Evolutionary conservation across 2,329 filamentous ascomycete species (phyloP), one percentile per base, ranked within the genome.

Genomic region (Calonectria naviculata): DNA sequence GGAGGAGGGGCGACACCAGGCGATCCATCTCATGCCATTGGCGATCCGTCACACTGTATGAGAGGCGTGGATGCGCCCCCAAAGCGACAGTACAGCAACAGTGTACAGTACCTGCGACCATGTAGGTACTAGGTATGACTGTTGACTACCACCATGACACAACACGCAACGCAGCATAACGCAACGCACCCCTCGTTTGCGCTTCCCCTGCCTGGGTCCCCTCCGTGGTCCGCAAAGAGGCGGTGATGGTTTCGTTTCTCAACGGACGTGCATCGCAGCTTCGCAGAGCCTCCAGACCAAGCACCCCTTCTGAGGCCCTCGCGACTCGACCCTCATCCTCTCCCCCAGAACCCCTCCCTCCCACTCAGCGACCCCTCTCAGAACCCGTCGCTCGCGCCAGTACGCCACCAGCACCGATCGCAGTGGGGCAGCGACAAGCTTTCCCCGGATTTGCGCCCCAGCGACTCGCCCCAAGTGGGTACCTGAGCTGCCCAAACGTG

Each of bases 391-490:
- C 74, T 75, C 68, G 65, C 70, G 71, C 71, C 68, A 73, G 68
- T n/a, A 72, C 75, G 74, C 76, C 75, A 74, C 74, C 67, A 71
- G 62, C 62, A 62, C 71, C 76, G 76, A 78, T 78, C 75, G 67
- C 21, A 36, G 80, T 80, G 79, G 79, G 60, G 72, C 77, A 21
- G 3, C 17, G 73, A 78, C 79, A 79, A 79, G 79, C 79, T 81
- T 81, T 81, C 80, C 80, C 80, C 78, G 78, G 79, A 81, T 81
- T 80, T 80, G 65, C 65, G 72, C 73, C 70, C 71, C 74, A 65
- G 47, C 54, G 65, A 67, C 75, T 78, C 77, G 67, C 73, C 54
- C 3, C 1, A 73, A 38, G 46, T 66, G 56, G 74, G 76, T 74
- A 76, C 52, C 52, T 24, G 52, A 24, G 52, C 52, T 58, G 26